Conservation (phyloP, 2,329 filamentous ascomycete species). For the Aspergillus sp. region DNA sequence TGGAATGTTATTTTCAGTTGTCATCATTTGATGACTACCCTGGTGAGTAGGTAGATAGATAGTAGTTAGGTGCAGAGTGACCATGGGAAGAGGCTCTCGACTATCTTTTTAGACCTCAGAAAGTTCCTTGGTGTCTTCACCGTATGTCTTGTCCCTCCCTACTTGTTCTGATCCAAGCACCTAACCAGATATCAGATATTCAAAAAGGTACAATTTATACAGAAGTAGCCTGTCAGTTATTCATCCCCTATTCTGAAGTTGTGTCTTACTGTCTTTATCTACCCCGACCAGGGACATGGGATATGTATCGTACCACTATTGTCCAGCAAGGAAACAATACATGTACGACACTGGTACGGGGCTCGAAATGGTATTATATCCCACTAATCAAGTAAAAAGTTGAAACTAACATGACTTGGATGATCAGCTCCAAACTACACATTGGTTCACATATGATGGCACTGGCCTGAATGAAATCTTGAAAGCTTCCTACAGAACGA, state of each 20-base stretch:
- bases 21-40: too few species aligned
- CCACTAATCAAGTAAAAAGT: neutral
- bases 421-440: neutral
- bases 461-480: conserved; percentile 2
- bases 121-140: too few species aligned
- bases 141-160: too few species aligned
- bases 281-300: neutral
- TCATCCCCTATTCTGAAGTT: neutral
- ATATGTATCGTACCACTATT: conserved; percentile 2
- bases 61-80: too few species aligned
- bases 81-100: too few species aligned
- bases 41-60: too few species aligned
- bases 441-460: neutral
- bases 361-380: neutral
- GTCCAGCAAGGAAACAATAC: neutral
- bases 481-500: conserved; percentile 11
- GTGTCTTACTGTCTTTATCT: neutral
- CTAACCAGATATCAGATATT: neutral
- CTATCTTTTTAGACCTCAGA: too few species aligned
- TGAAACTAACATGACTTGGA: too few species aligned
- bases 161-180: neutral
- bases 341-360: neutral
- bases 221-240: too few species aligned
- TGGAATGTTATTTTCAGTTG: too few species aligned
- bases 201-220: too few species aligned